These are phyloP conservation scores for Naumovozyma baii DNA, from an alignment of 805 yeast genomes.

Conservation along the genomic window DNA sequence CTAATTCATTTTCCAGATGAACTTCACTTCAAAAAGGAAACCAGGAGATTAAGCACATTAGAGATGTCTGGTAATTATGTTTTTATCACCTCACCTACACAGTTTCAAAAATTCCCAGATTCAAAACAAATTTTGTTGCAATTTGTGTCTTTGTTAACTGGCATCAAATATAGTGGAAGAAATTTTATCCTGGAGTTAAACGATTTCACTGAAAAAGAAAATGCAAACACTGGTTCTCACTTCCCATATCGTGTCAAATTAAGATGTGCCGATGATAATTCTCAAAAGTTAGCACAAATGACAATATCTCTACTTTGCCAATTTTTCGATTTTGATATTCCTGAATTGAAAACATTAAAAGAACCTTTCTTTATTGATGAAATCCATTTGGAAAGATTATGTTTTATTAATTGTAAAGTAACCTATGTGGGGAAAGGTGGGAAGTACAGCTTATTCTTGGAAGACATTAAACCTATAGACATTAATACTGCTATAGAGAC, in stretches of 20 bases:
- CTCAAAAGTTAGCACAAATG: conserved; percentile 14
- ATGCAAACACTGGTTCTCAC: too few species aligned
- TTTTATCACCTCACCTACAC: conserved; percentile 1
- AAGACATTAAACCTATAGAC: conserved; percentile 10
- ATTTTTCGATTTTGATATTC: conserved; percentile 11
- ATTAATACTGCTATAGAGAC: conserved; percentile 4
- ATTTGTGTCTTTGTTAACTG: conserved; percentile 16
- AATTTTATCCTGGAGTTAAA: conserved; percentile 11
- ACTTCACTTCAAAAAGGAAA: not conserved
- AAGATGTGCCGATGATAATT: conserved; percentile 7
- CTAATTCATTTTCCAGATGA: not conserved
- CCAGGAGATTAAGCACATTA: not conserved
- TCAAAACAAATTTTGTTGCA: conserved; percentile 4
- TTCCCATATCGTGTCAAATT: conserved; percentile 13
- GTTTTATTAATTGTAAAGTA: conserved; percentile 16
- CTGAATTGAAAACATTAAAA: conserved; percentile 6
- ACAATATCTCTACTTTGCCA: conserved; percentile 15
- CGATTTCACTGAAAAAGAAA: too few species aligned
- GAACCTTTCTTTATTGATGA: conserved; percentile 7
- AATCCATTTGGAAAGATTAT: conserved; percentile 13
- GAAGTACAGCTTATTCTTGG: conserved; percentile 6
- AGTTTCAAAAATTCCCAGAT: conserved; percentile 1
- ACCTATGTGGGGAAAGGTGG: conserved; percentile 4
- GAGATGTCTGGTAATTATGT: not conserved
- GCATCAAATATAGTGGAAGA: conserved; percentile 8